Evolutionary conservation across 2,329 filamentous ascomycete species (phyloP), one percentile per base, ranked within the genome.

Genomic region (Elsinoe arachidis): DNA sequence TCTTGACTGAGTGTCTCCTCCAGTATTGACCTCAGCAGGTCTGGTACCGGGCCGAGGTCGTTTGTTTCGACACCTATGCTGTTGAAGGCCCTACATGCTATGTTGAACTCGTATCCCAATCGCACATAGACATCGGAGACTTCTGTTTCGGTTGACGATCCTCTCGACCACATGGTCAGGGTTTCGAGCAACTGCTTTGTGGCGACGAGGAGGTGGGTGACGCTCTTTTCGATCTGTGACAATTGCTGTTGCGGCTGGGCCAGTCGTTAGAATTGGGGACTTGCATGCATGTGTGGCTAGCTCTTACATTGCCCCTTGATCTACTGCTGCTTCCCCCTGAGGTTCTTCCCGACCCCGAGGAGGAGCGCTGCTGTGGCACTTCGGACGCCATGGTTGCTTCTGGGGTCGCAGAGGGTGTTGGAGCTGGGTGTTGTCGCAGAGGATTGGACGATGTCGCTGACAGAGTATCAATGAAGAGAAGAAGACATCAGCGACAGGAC

Each of bases 101-200:
- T 93, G 74, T 99, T 99, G 80, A 99, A 99, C 73, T 99, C 93
- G 74, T 99, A 99, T 47, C 93, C 93, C 61, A 99, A 77, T 60
- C 93, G 87, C 60, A 99, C 93, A 70, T 99, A 99, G 65, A 99
- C 93, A 71, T 99, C 93, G 11, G 93, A 97, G 59, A 99, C 93
- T 70, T 97, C 89, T 61, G 86, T 88, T 73, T 99, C 93, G 62
- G 90, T 91, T 56, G 93, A 91, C 66, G 88, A 85, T 61, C 88
- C 87, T 58, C 92, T 88, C 59, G 93, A 99, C 93, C 93, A 99
- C 78, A 95, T 88, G 47, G 93, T 99, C 61, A 99, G 79, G 5
- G 92, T 99, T 76, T 99, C 93, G 61, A 99, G 85, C 2, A 99
- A 84, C 73, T 97, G 91, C 72, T 99, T 99, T 34, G 93, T 99